Percentiles rank a stretch among this genome's conserved stretches.
Conservation (phyloP, 768 basidiomycete species). For the Lactarius tabidus region DNA sequence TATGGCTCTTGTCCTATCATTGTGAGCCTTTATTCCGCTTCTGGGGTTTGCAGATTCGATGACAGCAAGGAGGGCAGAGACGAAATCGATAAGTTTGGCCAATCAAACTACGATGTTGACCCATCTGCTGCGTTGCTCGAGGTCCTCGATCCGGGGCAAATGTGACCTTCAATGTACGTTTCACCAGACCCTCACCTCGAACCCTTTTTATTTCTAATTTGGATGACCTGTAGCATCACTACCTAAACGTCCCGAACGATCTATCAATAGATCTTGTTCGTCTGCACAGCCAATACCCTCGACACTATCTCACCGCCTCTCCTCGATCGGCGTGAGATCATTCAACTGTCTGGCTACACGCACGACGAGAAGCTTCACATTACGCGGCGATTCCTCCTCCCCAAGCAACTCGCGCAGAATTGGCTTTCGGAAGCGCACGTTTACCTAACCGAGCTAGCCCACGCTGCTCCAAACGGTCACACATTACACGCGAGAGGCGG, state of each 20-base stretch:
- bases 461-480: slow-evolving; percentile 70
- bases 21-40: slow-evolving; percentile 36
- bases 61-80: slow-evolving; percentile 43
- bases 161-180: slow-evolving; percentile 65
- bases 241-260: slow-evolving; percentile 84
- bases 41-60: neutral
- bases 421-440: slow-evolving; percentile 62
- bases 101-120: slow-evolving; percentile 87
- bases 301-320: slow-evolving; percentile 87
- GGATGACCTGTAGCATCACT: slow-evolving; percentile 64
- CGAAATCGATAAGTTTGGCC: slow-evolving; percentile 89
- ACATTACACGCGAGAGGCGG: slow-evolving; percentile 85
- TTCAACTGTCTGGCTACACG: slow-evolving; percentile 81
- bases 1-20: slow-evolving; percentile 71
- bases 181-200: neutral
- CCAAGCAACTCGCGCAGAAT: slow-evolving; percentile 81
- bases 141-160: slow-evolving; percentile 95
- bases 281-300: slow-evolving; percentile 88
- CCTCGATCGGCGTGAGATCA: slow-evolving; percentile 84
- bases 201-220: neutral
- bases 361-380: slow-evolving; percentile 92
- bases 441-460: slow-evolving; percentile 61
- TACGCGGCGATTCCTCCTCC: slow-evolving; percentile 79
- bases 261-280: slow-evolving; percentile 85
- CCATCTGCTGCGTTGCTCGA: slow-evolving; percentile 88